Evolutionary conservation across 2,329 filamentous ascomycete genomes (phyloP).

Genomic region (Aciculosporium take): DNA sequence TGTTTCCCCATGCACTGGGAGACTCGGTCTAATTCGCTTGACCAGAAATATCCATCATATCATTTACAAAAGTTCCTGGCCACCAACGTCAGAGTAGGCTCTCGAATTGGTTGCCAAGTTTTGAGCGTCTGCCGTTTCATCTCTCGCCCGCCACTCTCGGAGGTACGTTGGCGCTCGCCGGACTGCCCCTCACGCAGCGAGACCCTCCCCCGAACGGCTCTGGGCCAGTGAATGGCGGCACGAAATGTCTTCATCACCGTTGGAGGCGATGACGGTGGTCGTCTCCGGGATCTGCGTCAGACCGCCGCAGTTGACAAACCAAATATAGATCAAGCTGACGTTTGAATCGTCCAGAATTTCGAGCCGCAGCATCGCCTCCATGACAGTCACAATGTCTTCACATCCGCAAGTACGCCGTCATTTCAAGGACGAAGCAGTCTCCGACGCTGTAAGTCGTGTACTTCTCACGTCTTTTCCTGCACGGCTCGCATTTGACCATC

Average conservation of each 20-base stretch:
- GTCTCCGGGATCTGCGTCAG: no score
- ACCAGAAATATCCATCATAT: neutral
- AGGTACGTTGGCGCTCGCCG: neutral
- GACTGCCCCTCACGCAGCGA: neutral
- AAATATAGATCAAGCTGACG: constrained; percentile 1
- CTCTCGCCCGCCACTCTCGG: neutral
- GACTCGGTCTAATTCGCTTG: neutral
- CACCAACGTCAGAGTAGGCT: neutral
- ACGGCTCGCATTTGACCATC: neutral
- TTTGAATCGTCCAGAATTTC: neutral
- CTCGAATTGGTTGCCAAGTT: neutral
- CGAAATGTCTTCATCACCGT: no score
- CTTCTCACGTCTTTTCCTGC: constrained; percentile 1
- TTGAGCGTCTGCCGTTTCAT: neutral
- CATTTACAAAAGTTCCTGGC: no score
- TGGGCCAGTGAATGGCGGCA: neutral
- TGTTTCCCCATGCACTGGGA: neutral
- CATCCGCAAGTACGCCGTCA: constrained; percentile 10
- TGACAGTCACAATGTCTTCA: constrained; percentile 10
- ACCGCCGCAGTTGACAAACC: neutral
- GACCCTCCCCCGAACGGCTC: neutral
- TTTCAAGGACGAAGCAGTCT: constrained; percentile 9
- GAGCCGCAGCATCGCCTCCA: neutral
- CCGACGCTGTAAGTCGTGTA: constrained; percentile 8
- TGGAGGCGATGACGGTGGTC: neutral